Percentiles rank a stretch among this genome's conserved stretches.
Evolutionary conservation across 2,329 filamentous ascomycete genomes (phyloP).

Genomic region (Helotiales sp.): DNA sequence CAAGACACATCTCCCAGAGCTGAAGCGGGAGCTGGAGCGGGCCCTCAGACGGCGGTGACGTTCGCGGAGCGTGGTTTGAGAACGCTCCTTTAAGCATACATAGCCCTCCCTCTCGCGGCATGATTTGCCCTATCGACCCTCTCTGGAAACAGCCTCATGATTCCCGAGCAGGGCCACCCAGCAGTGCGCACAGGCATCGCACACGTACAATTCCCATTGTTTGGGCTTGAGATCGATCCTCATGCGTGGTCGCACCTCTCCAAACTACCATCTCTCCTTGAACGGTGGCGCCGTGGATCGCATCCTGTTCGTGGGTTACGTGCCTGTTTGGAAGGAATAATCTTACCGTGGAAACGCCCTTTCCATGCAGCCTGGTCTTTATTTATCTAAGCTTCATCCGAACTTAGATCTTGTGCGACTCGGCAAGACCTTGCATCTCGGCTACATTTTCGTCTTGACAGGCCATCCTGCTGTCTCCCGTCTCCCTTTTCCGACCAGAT

Average conservation of each 20-base stretch:
- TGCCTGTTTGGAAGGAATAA: background rate
- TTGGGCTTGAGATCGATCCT: slow-evolving; percentile 9
- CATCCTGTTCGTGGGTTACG: background rate
- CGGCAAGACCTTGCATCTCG: slow-evolving; percentile 1
- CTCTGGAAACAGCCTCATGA: slow-evolving; percentile 11
- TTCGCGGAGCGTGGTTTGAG: slow-evolving; percentile 9
- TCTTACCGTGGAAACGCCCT: background rate
- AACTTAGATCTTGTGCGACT: background rate
- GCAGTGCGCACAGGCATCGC: background rate
- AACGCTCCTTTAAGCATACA: background rate
- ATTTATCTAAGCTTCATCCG: slow-evolving; percentile 5
- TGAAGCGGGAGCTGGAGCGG: background rate
- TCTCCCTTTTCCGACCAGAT: background rate
- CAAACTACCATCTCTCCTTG: background rate
- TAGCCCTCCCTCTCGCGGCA: background rate
- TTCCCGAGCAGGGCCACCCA: background rate
- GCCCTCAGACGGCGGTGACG: slow-evolving; percentile 5
- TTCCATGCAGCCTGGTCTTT: slow-evolving; percentile 1
- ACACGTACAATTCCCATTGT: background rate
- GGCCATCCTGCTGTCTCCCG: background rate
- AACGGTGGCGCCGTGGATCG: background rate
- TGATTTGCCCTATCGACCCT: background rate
- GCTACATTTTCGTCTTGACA: background rate
- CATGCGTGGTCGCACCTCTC: background rate
- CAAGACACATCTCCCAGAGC: background rate